Conservation (phyloP, 768 basidiomycete species). For the Termitomyces sp. region DNA sequence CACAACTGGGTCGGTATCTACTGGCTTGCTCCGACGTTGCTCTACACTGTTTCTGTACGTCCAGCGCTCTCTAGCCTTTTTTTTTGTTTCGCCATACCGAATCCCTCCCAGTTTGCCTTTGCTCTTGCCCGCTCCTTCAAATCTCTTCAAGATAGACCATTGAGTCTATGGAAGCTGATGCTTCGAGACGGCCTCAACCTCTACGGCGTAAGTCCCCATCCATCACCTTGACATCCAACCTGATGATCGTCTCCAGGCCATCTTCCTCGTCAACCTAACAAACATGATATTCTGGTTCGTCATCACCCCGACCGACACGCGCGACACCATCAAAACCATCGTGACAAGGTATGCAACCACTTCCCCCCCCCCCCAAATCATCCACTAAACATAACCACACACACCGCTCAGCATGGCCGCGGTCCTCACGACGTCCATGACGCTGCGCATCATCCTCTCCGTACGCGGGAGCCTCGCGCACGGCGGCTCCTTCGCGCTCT, state of each 20-base stretch:
- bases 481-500: slow-evolving; percentile 67
- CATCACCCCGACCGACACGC: slow-evolving; percentile 52
- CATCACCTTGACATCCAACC: slow-evolving; percentile 3
- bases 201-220: slow-evolving; percentile 50
- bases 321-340: slow-evolving; percentile 76
- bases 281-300: slow-evolving; percentile 89
- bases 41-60: slow-evolving; percentile 64
- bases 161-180: slow-evolving; percentile 80
- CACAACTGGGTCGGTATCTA: slow-evolving; percentile 81
- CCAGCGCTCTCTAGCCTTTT: slow-evolving; percentile 5
- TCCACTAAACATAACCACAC: background rate
- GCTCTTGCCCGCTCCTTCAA: slow-evolving; percentile 54
- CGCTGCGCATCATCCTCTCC: slow-evolving; percentile 78
- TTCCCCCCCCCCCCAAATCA: background rate
- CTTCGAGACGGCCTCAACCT: slow-evolving; percentile 86
- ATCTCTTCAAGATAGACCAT: slow-evolving; percentile 50
- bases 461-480: slow-evolving; percentile 70
- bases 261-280: slow-evolving; percentile 75
- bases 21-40: slow-evolving; percentile 73
- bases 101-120: slow-evolving; percentile 41
- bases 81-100: background rate
- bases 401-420: slow-evolving; percentile 60
- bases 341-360: slow-evolving; percentile 53
- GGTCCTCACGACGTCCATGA: slow-evolving; percentile 84
- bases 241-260: slow-evolving; percentile 32